Percentiles rank a stretch among this genome's conserved stretches.
phyloP scores from a whole-genome alignment of 352 stramenopile species.

The Hyaloperonospora arabidopsidis region DNA sequence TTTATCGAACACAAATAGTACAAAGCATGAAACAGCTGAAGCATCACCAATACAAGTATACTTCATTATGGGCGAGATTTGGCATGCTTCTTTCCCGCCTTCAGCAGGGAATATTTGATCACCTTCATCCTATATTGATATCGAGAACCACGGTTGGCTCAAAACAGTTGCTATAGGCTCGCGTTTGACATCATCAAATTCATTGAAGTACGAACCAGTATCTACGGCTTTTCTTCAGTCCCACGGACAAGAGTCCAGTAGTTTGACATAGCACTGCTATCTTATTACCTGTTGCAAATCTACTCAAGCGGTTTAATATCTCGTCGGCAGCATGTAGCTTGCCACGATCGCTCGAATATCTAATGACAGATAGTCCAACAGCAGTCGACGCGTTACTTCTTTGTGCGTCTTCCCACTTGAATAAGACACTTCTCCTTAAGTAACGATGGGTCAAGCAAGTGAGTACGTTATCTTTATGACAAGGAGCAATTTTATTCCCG shows the following conservation, averaged over 20 bases:
- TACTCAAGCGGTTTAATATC: conserved; percentile 61
- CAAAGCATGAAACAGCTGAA: conserved; percentile 74
- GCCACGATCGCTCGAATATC: conserved; percentile 65
- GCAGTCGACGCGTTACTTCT: conserved; percentile 60
- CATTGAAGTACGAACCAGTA: conserved; percentile 3
- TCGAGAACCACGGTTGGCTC: conserved; percentile 17
- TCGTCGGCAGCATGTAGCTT: conserved; percentile 70
- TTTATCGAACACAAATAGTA: conserved; percentile 78
- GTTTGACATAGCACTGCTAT: conserved; percentile 62
- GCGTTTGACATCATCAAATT: conserved; percentile 21
- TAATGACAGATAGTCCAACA: conserved; percentile 64
- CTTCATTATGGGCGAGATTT: conserved; percentile 50
- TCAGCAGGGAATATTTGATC: conserved; percentile 15
- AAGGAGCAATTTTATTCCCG: too few relatives aligned
- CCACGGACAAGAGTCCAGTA: conserved; percentile 65
- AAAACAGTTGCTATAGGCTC: conserved; percentile 8
- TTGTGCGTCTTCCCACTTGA: conserved; percentile 46
- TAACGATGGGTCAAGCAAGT: conserved; percentile 15
- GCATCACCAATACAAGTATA: conserved; percentile 69
- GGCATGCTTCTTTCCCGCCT: conserved; percentile 21
- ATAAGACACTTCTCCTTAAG: conserved; percentile 60
- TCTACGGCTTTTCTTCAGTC: conserved; percentile 35
- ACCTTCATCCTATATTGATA: conserved; percentile 22
- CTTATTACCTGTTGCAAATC: conserved; percentile 52
- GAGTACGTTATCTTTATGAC: conserved; percentile 7